Evolutionary conservation across 495 filamentous ascomycete genomes (phyloP).

Genomic region (Penicillium longicatenatum): DNA sequence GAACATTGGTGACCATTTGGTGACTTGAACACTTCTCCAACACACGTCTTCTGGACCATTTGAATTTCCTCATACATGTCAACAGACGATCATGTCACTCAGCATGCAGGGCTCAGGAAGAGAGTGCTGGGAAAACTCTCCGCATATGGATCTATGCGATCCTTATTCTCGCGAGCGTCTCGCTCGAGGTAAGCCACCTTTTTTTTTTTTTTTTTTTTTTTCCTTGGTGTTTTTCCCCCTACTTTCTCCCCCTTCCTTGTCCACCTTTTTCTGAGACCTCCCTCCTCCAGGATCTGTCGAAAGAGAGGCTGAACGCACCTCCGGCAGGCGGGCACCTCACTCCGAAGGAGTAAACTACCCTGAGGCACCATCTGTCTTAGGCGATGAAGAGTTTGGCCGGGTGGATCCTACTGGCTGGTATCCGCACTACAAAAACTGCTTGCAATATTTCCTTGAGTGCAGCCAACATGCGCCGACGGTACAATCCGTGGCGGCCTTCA

Average conservation of each 20-base stretch:
- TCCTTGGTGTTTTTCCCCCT: no score
- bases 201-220: background rate
- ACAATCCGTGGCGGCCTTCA: constrained; percentile 86
- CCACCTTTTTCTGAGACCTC: constrained; percentile 25
- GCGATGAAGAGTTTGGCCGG: constrained; percentile 38
- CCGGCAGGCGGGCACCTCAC: constrained; percentile 23
- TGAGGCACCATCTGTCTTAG: constrained; percentile 16
- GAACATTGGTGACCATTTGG: no score
- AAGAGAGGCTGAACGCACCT: constrained; percentile 31
- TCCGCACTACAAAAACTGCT: constrained; percentile 81
- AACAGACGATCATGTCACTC: constrained; percentile 35
- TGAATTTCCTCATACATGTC: constrained; percentile 28
- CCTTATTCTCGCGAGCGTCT: constrained; percentile 30
- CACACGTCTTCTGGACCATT: background rate
- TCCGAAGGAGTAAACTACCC: constrained; percentile 15
- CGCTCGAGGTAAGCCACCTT: constrained; percentile 30
- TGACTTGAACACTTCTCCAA: background rate
- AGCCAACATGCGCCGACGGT: constrained; percentile 76
- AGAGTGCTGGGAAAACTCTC: constrained; percentile 42
- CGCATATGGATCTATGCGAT: constrained; percentile 35
- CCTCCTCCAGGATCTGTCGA: constrained; percentile 26
- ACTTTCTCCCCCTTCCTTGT: background rate
- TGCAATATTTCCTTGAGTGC: constrained; percentile 83
- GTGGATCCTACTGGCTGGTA: constrained; percentile 87
- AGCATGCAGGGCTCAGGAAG: constrained; percentile 40